Base-by-base conservation (phyloP, 345 rosid genomes). In the Corymbia maculata region DNA sequence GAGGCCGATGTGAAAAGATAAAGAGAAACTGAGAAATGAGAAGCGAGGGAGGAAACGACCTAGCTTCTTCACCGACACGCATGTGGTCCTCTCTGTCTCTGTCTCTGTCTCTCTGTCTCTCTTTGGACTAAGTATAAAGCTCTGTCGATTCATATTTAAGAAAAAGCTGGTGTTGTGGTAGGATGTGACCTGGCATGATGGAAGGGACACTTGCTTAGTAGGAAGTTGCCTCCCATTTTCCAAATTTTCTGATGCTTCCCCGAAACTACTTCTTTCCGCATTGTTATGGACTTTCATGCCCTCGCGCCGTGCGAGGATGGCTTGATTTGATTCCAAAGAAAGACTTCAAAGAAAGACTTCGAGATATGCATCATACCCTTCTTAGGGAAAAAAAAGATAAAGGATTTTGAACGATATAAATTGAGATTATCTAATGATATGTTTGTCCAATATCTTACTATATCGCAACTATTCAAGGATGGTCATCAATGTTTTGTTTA, bases 371-470 rank as follows among this genome's bases (percentile, higher is more conserved):
- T 61, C 28, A 28, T 0, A 61, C n/a, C 4, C 32, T 61, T 61
- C 32, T 5, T 26, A 61, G 42, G 64, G 42, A 36, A 36, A 36
- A 59, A 36, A 36, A 36, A 51, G 13, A 15, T 13, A 2, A 4
- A 13, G 7, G 52, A 51, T 51, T 51, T 14, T 14, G 9, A 52
- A 51, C 52, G 15, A 51, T 51, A 51, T 51, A 51, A 15, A 51
- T 51, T 13, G 16, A 51, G 52, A 51, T 51, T 15, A 51, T 51
- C 52, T 51, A 1, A 6, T 17, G 22, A 17, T 52, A 6, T 52
- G 6, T 52, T 50, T 50, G 0, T 24, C 0, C 9, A 6, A 36
- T 57, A 57, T 57, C 64, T 9, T 59, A 5, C 68, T 28, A 3
- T 61, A 61, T 61, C 2, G 0, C 28, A 61, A 61, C 3, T 11